Conservation (phyloP, 2,329 filamentous ascomycete species). For the Decorospora gaudefroyi region DNA sequence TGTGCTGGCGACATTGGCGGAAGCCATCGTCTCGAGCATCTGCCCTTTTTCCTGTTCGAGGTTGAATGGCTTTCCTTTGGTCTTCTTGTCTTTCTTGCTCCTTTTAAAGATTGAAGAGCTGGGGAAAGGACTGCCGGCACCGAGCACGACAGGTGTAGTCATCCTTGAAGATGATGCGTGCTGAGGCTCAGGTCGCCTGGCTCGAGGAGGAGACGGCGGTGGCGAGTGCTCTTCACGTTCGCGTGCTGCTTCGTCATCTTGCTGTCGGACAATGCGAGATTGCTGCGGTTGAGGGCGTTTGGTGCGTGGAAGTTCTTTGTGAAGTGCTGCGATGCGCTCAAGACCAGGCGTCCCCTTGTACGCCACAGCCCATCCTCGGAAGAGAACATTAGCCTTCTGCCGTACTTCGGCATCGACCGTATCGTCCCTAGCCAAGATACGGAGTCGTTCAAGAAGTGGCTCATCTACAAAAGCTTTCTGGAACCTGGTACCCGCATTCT, state of each 20-base stretch:
- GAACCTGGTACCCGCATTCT: conserved; percentile 88
- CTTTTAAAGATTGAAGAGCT: conserved; percentile 59
- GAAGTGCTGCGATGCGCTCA: conserved; percentile 76
- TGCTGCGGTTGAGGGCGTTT: conserved; percentile 69
- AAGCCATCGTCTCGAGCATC: conserved; percentile 87
- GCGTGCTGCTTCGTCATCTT: conserved; percentile 71
- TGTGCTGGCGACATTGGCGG: conserved; percentile 85
- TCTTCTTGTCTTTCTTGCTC: conserved; percentile 59
- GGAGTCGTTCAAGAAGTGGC: conserved; percentile 84
- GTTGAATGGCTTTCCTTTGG: conserved; percentile 70
- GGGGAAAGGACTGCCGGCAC: conserved; percentile 44
- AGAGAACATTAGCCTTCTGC: conserved; percentile 84
- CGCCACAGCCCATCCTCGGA: conserved; percentile 80
- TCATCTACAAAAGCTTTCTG: conserved; percentile 88
- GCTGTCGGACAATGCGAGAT: conserved; percentile 82
- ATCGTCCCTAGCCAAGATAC: conserved; percentile 82
- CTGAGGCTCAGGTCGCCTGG: conserved; percentile 33
- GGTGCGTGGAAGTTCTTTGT: conserved; percentile 67
- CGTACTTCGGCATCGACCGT: conserved; percentile 85
- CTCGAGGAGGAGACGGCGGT: conserved; percentile 38
- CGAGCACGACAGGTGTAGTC: conserved; percentile 35
- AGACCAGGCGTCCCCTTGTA: conserved; percentile 83
- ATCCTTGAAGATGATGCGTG: conserved; percentile 37
- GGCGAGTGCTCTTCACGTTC: conserved; percentile 61
- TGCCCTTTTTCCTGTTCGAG: conserved; percentile 84